A percentile compares a stretch with the other conserved stretches of the same genome.
phyloP scores from a whole-genome alignment of 1,284 basidiomycete genomes.

The Ceratobasidium sp. region DNA sequence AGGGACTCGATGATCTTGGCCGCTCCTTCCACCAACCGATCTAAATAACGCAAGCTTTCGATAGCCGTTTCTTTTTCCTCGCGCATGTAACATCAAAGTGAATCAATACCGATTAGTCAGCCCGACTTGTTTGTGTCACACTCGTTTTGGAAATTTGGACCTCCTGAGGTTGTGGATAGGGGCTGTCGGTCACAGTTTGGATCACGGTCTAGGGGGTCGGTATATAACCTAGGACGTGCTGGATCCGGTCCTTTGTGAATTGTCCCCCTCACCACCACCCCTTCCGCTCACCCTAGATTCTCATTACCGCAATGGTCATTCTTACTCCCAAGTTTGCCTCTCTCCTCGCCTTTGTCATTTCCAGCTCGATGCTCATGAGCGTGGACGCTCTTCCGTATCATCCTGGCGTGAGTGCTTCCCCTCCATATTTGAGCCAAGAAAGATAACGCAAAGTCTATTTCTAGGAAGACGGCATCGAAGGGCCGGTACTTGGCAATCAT shows the following conservation, averaged over 20 bases:
- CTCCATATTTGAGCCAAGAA: neutral
- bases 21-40: constrained; percentile 1
- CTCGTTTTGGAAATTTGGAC: neutral
- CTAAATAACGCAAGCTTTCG: neutral
- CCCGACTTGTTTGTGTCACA: neutral
- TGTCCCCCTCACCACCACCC: neutral
- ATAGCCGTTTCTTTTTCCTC: neutral
- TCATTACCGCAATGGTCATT: constrained; percentile 8
- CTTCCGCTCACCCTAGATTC: neutral
- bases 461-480: neutral
- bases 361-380: constrained; percentile 13
- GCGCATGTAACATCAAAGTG: too few species aligned
- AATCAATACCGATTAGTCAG: neutral
- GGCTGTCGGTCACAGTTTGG: neutral
- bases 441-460: neutral
- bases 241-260: constrained; percentile 2
- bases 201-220: neutral
- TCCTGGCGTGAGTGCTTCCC: constrained; percentile 3
- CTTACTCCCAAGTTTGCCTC: constrained; percentile 21
- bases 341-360: constrained; percentile 28
- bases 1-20: constrained; percentile 2
- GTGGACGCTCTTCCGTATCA: constrained; percentile 16
- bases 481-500: neutral
- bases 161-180: neutral
- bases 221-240: neutral